Conservation (phyloP, 345 rosid species). For the Zanthoxylum bungeanum region DNA sequence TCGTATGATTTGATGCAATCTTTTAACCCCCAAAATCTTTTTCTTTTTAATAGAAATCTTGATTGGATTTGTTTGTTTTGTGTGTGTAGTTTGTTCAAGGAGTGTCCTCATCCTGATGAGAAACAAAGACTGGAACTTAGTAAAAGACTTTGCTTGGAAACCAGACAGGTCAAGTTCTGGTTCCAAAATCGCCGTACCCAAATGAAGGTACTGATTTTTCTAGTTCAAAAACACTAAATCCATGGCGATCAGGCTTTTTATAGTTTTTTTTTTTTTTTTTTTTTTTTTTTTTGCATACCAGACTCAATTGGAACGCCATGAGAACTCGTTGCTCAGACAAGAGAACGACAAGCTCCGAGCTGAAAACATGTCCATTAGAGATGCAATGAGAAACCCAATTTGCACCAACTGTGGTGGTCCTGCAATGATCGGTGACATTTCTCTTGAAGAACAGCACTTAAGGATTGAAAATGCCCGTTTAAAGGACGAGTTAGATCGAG, state of each 20-base stretch:
- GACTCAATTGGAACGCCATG: slow-evolving; percentile 93
- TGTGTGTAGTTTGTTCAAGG: slow-evolving; percentile 65
- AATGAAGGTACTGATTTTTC: slow-evolving; percentile 98
- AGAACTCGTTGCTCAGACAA: slow-evolving; percentile 74
- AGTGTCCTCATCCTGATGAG: slow-evolving; percentile 97
- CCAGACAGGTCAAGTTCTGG: slow-evolving; percentile 97
- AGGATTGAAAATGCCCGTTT: slow-evolving; percentile 81
- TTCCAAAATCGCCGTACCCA: slow-evolving; percentile 97
- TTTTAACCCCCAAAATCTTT: too few relatives aligned
- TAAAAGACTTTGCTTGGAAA: slow-evolving; percentile 71
- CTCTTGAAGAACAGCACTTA: slow-evolving; percentile 87
- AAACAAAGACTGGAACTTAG: slow-evolving; percentile 85
- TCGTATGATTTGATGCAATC: slow-evolving; percentile 39
- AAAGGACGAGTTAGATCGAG: slow-evolving; percentile 84
- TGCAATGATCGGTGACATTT: slow-evolving; percentile 71
- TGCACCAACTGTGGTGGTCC: slow-evolving; percentile 93
- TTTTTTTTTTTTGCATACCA: too few relatives aligned
- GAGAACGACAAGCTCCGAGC: slow-evolving; percentile 91
- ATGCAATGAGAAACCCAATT: slow-evolving; percentile 86
- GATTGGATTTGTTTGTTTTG: not conserved
- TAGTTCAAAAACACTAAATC: too few relatives aligned
- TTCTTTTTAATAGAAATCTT: too few relatives aligned
- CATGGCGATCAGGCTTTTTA: too few relatives aligned
- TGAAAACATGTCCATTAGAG: slow-evolving; percentile 86
- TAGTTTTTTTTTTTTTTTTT: too few relatives aligned